Percentiles rank a stretch among this genome's conserved stretches.
phyloP scores from a whole-genome alignment of 2,329 filamentous ascomycete species.

The Fusarium austroafricanum region DNA sequence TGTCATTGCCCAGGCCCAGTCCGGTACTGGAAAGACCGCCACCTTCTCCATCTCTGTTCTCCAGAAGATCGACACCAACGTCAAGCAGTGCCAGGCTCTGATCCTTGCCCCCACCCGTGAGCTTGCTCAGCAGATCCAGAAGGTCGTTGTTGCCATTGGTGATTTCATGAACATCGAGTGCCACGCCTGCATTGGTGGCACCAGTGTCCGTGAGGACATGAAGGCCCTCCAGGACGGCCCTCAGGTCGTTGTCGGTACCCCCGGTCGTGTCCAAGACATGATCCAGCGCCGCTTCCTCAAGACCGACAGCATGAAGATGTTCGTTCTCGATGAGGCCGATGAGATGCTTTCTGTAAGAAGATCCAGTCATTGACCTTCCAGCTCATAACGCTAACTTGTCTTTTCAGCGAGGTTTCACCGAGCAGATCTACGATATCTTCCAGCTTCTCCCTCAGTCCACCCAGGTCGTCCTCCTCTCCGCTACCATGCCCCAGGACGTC shows the following conservation, averaged over 20 bases:
- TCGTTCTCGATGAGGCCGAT: constrained; percentile 98
- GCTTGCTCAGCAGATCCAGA: constrained; percentile 99
- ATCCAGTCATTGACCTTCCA: not conserved
- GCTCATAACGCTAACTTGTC: constrained; percentile 50
- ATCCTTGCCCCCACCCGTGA: constrained; percentile 98
- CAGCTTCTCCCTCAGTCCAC: constrained; percentile 97
- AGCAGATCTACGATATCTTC: constrained; percentile 99
- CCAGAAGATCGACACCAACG: constrained; percentile 94
- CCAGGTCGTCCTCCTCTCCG: constrained; percentile 97
- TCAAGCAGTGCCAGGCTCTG: constrained; percentile 98
- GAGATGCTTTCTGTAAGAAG: constrained; percentile 91
- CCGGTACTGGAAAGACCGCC: constrained; percentile 99
- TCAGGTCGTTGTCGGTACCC: constrained; percentile 97
- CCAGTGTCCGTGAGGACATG: constrained; percentile 98
- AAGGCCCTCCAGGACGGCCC: constrained; percentile 95
- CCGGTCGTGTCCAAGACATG: constrained; percentile 99
- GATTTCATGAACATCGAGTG: constrained; percentile 99
- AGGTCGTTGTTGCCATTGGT: constrained; percentile 97
- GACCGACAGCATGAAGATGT: constrained; percentile 99
- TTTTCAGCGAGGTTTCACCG: constrained; percentile 90
- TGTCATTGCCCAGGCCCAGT: constrained; percentile 99
- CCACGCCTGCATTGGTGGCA: constrained; percentile 99
- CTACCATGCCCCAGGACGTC: constrained; percentile 99
- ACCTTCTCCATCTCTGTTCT: constrained; percentile 99
- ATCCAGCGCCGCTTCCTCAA: constrained; percentile 97